Evolutionary conservation across 345 rosid genomes (phyloP).

Genomic region (Gossypium australe): DNA sequence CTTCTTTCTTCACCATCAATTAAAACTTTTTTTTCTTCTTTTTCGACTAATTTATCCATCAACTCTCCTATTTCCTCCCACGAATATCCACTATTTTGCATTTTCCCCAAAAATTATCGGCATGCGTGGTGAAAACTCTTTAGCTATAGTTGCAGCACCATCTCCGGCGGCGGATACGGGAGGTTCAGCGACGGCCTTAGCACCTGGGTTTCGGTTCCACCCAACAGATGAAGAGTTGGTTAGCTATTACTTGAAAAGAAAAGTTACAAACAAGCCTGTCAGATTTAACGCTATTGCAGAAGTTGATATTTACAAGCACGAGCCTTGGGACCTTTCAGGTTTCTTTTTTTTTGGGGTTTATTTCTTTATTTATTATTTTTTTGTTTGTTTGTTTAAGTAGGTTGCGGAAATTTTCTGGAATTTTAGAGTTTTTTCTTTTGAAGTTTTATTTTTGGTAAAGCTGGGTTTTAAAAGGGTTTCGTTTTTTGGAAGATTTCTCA

Average conservation of each 20-base stretch:
- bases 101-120: not conserved
- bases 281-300: constrained; percentile 69
- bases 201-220: constrained; percentile 92
- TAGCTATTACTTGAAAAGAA: constrained; percentile 77
- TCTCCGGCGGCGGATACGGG: not conserved
- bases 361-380: constrained; percentile 4
- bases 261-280: constrained; percentile 60
- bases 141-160: not conserved
- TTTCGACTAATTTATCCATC: not conserved
- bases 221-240: constrained; percentile 92
- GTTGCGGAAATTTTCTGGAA: not conserved
- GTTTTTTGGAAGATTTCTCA: not conserved
- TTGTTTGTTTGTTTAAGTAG: not conserved
- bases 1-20: not conserved
- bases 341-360: not conserved
- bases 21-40: not conserved
- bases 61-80: not conserved
- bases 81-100: not conserved
- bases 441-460: not conserved
- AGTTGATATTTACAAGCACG: constrained; percentile 84
- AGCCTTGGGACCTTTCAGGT: constrained; percentile 91
- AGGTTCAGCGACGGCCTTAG: constrained; percentile 51
- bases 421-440: not conserved
- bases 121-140: constrained; percentile 32
- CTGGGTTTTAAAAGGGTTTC: not conserved